Percentiles rank a stretch among this genome's conserved stretches.
Evolutionary conservation across 805 yeast species (phyloP).

Genomic region (Ogataea chonburiensis): DNA sequence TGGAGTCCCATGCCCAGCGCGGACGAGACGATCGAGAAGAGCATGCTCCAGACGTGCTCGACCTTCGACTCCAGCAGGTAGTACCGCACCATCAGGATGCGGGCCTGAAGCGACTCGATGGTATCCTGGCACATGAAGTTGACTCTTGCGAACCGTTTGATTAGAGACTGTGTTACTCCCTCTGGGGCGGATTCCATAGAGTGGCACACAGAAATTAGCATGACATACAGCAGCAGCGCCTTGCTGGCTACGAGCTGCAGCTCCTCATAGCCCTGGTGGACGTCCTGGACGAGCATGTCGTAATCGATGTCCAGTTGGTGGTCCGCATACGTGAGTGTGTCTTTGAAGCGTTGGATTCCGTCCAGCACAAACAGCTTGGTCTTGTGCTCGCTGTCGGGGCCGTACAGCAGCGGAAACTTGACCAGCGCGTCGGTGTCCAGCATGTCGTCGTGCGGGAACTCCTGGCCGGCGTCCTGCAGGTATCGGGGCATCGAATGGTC

Average conservation of each 20-base stretch:
- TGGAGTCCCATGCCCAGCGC: conserved; percentile 7
- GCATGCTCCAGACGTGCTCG: conserved; percentile 9
- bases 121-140: conserved; percentile 6
- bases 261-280: neutral
- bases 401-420: conserved; percentile 10
- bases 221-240: conserved; percentile 5
- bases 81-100: conserved; percentile 8
- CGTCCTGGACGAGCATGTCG: neutral
- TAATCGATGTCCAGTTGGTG: neutral
- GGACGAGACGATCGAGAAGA: conserved; percentile 9
- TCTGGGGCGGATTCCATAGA: neutral
- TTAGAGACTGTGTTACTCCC: neutral
- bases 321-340: conserved; percentile 1
- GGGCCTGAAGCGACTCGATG: conserved; percentile 10
- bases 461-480: conserved; percentile 1
- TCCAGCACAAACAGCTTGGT: conserved; percentile 7
- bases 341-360: conserved; percentile 2
- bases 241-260: conserved; percentile 4
- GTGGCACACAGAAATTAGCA: conserved; percentile 6
- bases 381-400: conserved; percentile 2
- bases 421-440: neutral
- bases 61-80: conserved; percentile 4
- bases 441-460: neutral
- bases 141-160: conserved; percentile 3
- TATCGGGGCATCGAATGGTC: conserved; percentile 1